Conservation (phyloP, 768 basidiomycete species). For the Leucocoprinus leucothites region DNA sequence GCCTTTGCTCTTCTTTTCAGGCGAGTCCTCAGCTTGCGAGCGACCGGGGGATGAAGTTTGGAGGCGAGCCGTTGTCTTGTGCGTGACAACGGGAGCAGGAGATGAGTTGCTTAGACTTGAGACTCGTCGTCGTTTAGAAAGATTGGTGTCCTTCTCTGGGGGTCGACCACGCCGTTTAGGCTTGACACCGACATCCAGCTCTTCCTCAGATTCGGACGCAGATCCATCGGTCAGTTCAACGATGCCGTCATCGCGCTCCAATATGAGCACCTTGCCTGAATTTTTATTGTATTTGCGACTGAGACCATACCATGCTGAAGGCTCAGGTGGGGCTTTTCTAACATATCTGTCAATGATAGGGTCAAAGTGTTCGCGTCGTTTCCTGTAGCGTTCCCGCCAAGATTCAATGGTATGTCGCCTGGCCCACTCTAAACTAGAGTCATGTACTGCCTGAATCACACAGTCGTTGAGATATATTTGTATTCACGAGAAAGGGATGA, state of each 20-base stretch:
- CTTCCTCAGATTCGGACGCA: background rate
- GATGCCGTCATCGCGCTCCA: constrained; percentile 8
- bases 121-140: background rate
- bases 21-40: background rate
- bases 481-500: constrained; percentile 2
- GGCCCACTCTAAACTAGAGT: constrained; percentile 33
- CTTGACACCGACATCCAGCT: background rate
- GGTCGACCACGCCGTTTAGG: background rate
- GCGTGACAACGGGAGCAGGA: background rate
- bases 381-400: constrained; percentile 48
- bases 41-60: background rate
- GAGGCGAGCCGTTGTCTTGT: background rate
- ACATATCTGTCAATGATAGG: constrained; percentile 24
- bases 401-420: constrained; percentile 40
- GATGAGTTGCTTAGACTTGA: background rate
- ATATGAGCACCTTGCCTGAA: background rate
- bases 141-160: background rate
- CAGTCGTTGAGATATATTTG: background rate
- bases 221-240: constrained; percentile 11
- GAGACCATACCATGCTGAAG: constrained; percentile 19
- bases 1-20: background rate
- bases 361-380: constrained; percentile 30
- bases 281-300: constrained; percentile 20
- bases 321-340: constrained; percentile 22
- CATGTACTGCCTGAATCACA: constrained; percentile 15